phyloP scores from a whole-genome alignment of 768 basidiomycete species.

The Tricholoma sp. region DNA sequence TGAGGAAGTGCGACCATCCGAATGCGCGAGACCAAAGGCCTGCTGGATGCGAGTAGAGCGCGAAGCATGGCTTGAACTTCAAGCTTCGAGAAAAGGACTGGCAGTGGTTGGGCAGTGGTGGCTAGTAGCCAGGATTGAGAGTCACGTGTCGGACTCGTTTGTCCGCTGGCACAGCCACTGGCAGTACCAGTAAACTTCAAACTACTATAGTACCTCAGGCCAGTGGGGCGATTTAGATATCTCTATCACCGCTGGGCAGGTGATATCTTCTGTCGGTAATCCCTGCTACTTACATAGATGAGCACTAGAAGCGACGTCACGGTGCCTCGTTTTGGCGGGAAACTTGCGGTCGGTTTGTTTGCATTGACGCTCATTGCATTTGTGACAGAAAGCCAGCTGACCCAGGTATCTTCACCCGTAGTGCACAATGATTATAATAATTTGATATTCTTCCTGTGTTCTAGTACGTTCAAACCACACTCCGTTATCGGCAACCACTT shows the following conservation, averaged over 20 bases:
- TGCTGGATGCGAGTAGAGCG: slow-evolving; percentile 55
- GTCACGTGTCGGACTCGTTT: too few relatives aligned
- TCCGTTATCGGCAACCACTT: slow-evolving; percentile 83
- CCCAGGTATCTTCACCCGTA: slow-evolving; percentile 49
- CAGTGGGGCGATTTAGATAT: background rate
- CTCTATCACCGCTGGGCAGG: slow-evolving; percentile 6
- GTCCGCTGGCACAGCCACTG: too few relatives aligned
- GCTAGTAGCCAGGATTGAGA: too few relatives aligned
- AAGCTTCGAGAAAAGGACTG: slow-evolving; percentile 2
- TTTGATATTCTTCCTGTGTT: slow-evolving; percentile 4
- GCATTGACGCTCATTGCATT: slow-evolving; percentile 60
- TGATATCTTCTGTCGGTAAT: background rate
- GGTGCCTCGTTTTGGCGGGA: slow-evolving; percentile 40
- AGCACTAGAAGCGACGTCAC: slow-evolving; percentile 15
- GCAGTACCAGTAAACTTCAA: too few relatives aligned
- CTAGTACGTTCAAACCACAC: slow-evolving; percentile 74
- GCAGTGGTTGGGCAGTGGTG: too few relatives aligned
- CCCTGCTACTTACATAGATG: slow-evolving; percentile 17
- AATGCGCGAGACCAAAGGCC: slow-evolving; percentile 55
- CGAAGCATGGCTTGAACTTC: slow-evolving; percentile 45
- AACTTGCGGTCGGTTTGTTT: slow-evolving; percentile 51
- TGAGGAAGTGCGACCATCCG: slow-evolving; percentile 29
- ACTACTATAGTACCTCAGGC: too few relatives aligned
- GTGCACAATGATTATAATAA: background rate
- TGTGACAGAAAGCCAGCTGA: slow-evolving; percentile 69